Percentiles rank a stretch among this genome's conserved stretches.
phyloP scores from a whole-genome alignment of 805 yeast species.

The Kluyveromyces nonfermentans region DNA sequence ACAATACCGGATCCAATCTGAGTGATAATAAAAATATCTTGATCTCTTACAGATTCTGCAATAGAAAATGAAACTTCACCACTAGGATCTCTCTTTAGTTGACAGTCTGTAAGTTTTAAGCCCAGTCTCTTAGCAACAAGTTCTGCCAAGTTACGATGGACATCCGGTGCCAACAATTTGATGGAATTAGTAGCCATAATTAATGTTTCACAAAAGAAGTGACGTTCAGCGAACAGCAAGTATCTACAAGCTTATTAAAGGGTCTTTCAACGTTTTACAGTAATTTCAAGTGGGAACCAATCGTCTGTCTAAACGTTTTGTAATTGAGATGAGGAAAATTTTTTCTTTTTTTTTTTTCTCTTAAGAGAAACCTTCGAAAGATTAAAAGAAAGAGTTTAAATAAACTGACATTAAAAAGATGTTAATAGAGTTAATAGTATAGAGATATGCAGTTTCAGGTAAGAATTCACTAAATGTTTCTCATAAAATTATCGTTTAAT shows the following conservation, averaged over 20 bases:
- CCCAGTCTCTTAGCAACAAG: slow-evolving; percentile 58
- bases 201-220: neutral
- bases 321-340: slow-evolving; percentile 1
- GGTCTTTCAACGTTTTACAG: neutral
- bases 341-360: slow-evolving; percentile 1
- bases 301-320: neutral
- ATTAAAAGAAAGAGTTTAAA: neutral
- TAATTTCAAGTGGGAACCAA: neutral
- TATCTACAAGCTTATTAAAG: neutral
- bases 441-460: too few species aligned
- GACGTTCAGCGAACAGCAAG: neutral
- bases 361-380: neutral
- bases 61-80: slow-evolving; percentile 70
- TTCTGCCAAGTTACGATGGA: slow-evolving; percentile 60
- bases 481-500: too few species aligned
- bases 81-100: slow-evolving; percentile 55
- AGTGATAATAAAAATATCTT: slow-evolving; percentile 69
- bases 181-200: slow-evolving; percentile 65
- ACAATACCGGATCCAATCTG: slow-evolving; percentile 74
- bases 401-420: neutral
- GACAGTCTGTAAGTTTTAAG: slow-evolving; percentile 49
- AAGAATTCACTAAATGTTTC: too few species aligned
- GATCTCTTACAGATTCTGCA: slow-evolving; percentile 78
- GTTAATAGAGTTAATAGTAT: neutral
- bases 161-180: slow-evolving; percentile 58